Percentiles rank a stretch among this genome's conserved stretches.
Conservation (phyloP, 768 basidiomycete species). For the Suillus occidentalis region DNA sequence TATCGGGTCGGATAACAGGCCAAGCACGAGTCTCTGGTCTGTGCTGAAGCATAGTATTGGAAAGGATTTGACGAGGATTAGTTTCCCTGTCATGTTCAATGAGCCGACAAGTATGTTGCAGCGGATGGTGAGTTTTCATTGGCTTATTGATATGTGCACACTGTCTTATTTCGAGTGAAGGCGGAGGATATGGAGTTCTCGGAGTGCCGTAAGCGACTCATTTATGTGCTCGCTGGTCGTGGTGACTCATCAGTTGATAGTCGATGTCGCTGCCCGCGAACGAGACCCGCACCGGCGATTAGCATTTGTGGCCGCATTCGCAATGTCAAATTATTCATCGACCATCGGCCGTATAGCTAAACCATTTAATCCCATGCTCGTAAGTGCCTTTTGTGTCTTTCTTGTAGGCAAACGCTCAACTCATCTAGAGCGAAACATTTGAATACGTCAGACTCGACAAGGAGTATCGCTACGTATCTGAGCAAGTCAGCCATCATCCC, state of each 20-base stretch:
- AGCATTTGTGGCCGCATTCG: constrained; percentile 93
- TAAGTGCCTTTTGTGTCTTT: constrained; percentile 35
- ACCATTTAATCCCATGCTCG: constrained; percentile 95
- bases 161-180: constrained; percentile 25
- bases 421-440: constrained; percentile 79
- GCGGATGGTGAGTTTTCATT: constrained; percentile 64
- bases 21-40: constrained; percentile 89
- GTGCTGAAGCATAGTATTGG: constrained; percentile 95
- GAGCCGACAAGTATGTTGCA: constrained; percentile 97
- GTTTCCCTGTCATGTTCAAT: constrained; percentile 92
- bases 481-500: constrained; percentile 97
- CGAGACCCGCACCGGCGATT: constrained; percentile 77
- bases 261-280: constrained; percentile 83
- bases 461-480: constrained; percentile 89
- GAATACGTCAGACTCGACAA: constrained; percentile 89
- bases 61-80: constrained; percentile 95
- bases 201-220: constrained; percentile 68
- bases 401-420: background rate
- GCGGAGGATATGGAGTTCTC: constrained; percentile 99
- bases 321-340: constrained; percentile 96
- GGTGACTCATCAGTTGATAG: constrained; percentile 35
- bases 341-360: constrained; percentile 97
- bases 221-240: constrained; percentile 6
- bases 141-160: background rate
- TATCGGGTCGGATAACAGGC: constrained; percentile 73